Evolutionary conservation across 306 rosid species (phyloP).

Genomic region (Rosa multiflora): DNA sequence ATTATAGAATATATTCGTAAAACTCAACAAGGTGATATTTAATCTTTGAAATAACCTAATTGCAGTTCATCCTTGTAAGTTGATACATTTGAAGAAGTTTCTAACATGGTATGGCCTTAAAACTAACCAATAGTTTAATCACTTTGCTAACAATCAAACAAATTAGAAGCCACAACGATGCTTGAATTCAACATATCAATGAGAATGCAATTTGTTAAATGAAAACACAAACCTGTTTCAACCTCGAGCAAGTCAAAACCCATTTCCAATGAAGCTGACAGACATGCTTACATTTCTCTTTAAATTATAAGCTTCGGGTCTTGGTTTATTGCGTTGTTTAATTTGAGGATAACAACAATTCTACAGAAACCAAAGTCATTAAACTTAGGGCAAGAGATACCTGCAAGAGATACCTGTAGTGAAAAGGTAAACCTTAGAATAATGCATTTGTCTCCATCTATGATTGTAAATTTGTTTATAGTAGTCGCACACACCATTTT

Average conservation of each 20-base stretch:
- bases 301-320: constrained; percentile 15
- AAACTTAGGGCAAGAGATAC: constrained; percentile 43
- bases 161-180: constrained; percentile 40
- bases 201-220: constrained; percentile 10
- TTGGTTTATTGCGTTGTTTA: constrained; percentile 17
- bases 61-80: background rate
- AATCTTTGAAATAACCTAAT: background rate
- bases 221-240: constrained; percentile 19
- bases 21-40: background rate
- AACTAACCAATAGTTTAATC: constrained; percentile 13
- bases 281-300: constrained; percentile 61
- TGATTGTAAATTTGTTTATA: constrained; percentile 3
- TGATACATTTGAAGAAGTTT: constrained; percentile 6
- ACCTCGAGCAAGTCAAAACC: constrained; percentile 33
- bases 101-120: background rate
- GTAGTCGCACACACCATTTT: background rate
- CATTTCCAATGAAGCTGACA: constrained; percentile 52
- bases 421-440: constrained; percentile 30
- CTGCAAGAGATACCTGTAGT: constrained; percentile 27
- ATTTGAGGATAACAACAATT: constrained; percentile 43
- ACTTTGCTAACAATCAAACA: constrained; percentile 31
- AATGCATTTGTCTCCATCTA: constrained; percentile 33
- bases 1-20: background rate
- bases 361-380: constrained; percentile 47
- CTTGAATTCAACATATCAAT: constrained; percentile 25